These are phyloP conservation scores for Lagerstroemia speciosa DNA, from an alignment of 345 rosid species.

Conservation along the genomic window DNA sequence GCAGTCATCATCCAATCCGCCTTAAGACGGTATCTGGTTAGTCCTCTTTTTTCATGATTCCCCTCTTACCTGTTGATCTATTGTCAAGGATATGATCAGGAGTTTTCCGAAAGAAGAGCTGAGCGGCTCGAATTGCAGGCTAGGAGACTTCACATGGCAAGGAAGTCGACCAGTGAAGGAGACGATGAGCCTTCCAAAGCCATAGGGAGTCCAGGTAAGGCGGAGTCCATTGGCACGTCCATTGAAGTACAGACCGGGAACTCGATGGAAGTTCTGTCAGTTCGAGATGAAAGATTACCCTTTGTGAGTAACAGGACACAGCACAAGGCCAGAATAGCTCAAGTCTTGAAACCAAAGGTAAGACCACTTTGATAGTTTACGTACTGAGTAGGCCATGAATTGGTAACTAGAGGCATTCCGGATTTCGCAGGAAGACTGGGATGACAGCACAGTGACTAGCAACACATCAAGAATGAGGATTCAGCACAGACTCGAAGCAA, in stretches of 20 bases:
- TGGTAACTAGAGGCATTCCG: not conserved
- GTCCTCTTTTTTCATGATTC: slow-evolving; percentile 2
- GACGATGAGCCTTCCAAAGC: slow-evolving; percentile 19
- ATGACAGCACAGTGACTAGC: slow-evolving; percentile 82
- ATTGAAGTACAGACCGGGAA: slow-evolving; percentile 64
- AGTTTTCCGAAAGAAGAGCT: not conserved
- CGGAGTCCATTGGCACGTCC: slow-evolving; percentile 49
- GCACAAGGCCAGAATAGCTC: slow-evolving; percentile 41
- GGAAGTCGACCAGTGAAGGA: slow-evolving; percentile 13
- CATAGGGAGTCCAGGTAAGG: slow-evolving; percentile 34
- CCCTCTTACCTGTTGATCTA: not conserved
- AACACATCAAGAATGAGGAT: slow-evolving; percentile 52
- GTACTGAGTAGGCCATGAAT: too few relatives aligned
- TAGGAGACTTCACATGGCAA: slow-evolving; percentile 25
- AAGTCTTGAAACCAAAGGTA: slow-evolving; percentile 50
- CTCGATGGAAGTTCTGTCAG: slow-evolving; percentile 35
- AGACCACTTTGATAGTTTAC: not conserved
- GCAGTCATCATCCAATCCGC: slow-evolving; percentile 67
- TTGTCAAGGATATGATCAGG: not conserved
- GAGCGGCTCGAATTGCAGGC: slow-evolving; percentile 4
- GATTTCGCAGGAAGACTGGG: slow-evolving; percentile 70
- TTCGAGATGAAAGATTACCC: slow-evolving; percentile 25
- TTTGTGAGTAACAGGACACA: slow-evolving; percentile 18
- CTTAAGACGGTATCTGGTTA: slow-evolving; percentile 55
- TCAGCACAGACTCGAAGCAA: slow-evolving; percentile 63